These are phyloP conservation scores for Pharus latifolius DNA, from an alignment of 176 grass and related monocot species.

Conservation along the genomic window DNA sequence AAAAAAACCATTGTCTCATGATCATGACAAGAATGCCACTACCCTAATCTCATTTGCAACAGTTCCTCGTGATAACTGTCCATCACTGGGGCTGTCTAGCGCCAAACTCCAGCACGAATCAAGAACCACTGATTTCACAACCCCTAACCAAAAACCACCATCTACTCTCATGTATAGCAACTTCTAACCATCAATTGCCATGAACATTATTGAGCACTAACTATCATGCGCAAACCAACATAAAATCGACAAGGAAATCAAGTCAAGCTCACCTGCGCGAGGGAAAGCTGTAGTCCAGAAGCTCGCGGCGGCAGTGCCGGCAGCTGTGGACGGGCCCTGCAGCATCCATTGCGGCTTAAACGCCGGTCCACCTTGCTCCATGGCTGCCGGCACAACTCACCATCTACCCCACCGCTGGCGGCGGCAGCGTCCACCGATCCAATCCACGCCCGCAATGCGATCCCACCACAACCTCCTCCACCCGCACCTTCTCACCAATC, in stretches of 20 bases:
- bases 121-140: not conserved
- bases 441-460: conserved; percentile 9
- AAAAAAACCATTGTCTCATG: not conserved
- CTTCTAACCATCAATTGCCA: not conserved
- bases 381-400: conserved; percentile 35
- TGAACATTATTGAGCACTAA: not conserved
- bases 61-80: not conserved
- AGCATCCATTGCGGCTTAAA: conserved; percentile 64
- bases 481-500: not conserved
- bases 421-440: conserved; percentile 19
- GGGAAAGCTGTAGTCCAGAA: conserved; percentile 24
- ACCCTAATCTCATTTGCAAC: not conserved
- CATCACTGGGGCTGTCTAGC: not conserved
- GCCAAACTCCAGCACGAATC: not conserved
- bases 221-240: not conserved
- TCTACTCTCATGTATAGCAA: conserved; percentile 3
- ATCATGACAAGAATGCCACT: not conserved
- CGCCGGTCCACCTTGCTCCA: conserved; percentile 38
- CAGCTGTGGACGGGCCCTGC: not conserved
- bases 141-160: not conserved
- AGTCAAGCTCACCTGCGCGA: conserved; percentile 33
- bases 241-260: not conserved
- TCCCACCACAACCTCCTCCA: not conserved
- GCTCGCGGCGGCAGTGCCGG: conserved; percentile 5
- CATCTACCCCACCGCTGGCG: conserved; percentile 33